Evolutionary conservation across 2,329 filamentous ascomycete genomes (phyloP).

Genomic region (Cladorrhinum sp.): DNA sequence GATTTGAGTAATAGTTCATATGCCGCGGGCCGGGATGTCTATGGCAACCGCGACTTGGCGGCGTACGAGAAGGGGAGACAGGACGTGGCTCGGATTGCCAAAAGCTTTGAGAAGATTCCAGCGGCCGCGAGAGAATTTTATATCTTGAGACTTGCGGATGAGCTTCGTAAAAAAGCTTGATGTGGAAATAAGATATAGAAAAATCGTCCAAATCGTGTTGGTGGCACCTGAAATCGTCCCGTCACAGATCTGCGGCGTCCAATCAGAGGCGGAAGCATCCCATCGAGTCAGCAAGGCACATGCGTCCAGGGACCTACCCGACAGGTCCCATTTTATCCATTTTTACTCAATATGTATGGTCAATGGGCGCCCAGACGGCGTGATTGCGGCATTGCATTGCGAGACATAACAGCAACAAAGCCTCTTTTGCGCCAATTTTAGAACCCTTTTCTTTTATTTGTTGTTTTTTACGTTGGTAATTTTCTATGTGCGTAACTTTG

Average conservation of each 20-base stretch:
- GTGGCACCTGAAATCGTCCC: neutral
- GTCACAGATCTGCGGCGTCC: slow-evolving; percentile 11
- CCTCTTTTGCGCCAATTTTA: neutral
- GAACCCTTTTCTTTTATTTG: neutral
- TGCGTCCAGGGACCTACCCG: slow-evolving; percentile 22
- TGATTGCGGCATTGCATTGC: neutral
- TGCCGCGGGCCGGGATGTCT: slow-evolving; percentile 72
- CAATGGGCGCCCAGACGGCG: neutral
- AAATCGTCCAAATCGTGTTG: too few relatives aligned
- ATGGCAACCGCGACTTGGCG: slow-evolving; percentile 81
- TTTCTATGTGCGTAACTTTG: too few relatives aligned
- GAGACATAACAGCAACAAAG: slow-evolving; percentile 5
- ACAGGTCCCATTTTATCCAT: slow-evolving; percentile 21
- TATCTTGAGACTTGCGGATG: slow-evolving; percentile 65
- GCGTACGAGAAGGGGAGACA: slow-evolving; percentile 78
- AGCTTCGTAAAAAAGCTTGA: slow-evolving; percentile 45
- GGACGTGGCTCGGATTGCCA: slow-evolving; percentile 66
- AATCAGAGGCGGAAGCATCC: slow-evolving; percentile 14
- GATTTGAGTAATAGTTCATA: slow-evolving; percentile 65
- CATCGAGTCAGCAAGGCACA: slow-evolving; percentile 26
- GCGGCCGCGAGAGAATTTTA: slow-evolving; percentile 71
- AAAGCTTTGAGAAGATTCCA: slow-evolving; percentile 63
- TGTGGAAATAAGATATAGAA: slow-evolving; percentile 2
- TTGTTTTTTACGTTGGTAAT: neutral
- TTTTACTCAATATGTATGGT: too few relatives aligned